Evolutionary conservation across 768 basidiomycete genomes (phyloP), one percentile per base, ranked within the genome.

Genomic region (Russula sp.): DNA sequence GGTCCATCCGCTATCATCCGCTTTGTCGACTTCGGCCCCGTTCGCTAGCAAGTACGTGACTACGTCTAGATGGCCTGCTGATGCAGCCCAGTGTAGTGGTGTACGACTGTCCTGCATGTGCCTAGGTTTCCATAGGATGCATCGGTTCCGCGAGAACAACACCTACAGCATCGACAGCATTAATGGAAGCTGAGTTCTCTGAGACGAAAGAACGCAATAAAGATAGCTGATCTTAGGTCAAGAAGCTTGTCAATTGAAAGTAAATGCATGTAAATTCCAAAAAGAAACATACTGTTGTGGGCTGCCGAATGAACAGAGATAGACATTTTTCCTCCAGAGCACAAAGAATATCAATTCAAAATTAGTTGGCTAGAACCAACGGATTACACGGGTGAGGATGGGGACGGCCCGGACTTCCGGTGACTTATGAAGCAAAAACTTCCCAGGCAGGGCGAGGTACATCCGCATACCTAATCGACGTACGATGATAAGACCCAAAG

Each of bases 11-110:
- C 79, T 78, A 59, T 70, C 78, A 72, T 93, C 90, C 20, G 73
- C 70, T 67, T 80, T 80, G 73, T 88, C 81, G 45, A 90, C 80
- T 63, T 88, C 84, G 29, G 85, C 85, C 62, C 82, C 78, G 67
- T 84, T 82, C 73, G 85, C 86, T 60, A 92, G 76, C 66, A 93
- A 77, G 72, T 83, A 88, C 57, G 81, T 77, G 34, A 71, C 79
- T 64, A 90, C 83, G 58, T 89, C 87, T 58, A 82, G 71, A 43
- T 85, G 80, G 54, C 88, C 90, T 20, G 83, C 83, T 11, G 85
- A 86, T 13, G 90, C 84, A 59, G 90, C 88, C 89, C 90, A 92
- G 69, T 93, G 91, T n/a, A 93, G 74, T 9, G 91, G 81, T 0
- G 91, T 90, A 38, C 91, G 79, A 42, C 79, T 85, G 70, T 93